Evolutionary conservation across 352 stramenopile genomes (phyloP), one percentile per base, ranked within the genome.

Genomic region (Blastocystis sp.): DNA sequence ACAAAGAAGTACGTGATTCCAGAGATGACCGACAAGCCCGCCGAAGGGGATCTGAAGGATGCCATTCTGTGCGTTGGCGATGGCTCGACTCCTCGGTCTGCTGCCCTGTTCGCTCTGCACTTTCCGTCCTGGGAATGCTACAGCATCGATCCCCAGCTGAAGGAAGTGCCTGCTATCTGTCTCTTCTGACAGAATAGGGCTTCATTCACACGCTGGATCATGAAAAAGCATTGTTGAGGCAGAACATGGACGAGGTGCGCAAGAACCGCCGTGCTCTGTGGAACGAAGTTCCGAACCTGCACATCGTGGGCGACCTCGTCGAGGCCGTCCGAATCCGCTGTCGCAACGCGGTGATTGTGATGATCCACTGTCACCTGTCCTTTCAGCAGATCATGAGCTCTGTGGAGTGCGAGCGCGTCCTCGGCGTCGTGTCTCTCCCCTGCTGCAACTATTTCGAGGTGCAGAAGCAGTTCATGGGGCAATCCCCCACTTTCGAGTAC

Each of bases 341-440:
- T 42, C 65, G 65, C 52, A 19, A 76, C n/a, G 14, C 34, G 7
- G 43, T 76, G 7, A 19, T 76, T n/a, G 38, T 76, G 4, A 76
- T 76, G 65, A 76, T 76, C 14, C 65, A 76, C 24, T 76, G 65
- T n/a, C 65, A 76, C 52, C 65, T 76, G 10, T 76, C 65, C 38
- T 76, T 76, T 38, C 65, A 76, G n/a, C 65, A 76, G n/a, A 38
- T 76, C 0, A 76, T 76, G 65, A 76, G 65, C 52, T 76, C 65
- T 43, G 38, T 76, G 6, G 65, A 76, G 6, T 76, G 65, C 24
- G 10, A 43, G 14, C 9, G 11, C 43, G 34, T 76, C 17, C 9
- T 42, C 38, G 65, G 65, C 21, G 65, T 76, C 7, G 9, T 76
- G 14, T 43, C 65, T 54, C 38, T 76, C 14, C 65, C 65, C 7